Evolutionary conservation across 371 early-diverging fungal genomes (phyloP), one percentile per base, ranked within the genome.

Genomic region (Mucor piriformis): DNA sequence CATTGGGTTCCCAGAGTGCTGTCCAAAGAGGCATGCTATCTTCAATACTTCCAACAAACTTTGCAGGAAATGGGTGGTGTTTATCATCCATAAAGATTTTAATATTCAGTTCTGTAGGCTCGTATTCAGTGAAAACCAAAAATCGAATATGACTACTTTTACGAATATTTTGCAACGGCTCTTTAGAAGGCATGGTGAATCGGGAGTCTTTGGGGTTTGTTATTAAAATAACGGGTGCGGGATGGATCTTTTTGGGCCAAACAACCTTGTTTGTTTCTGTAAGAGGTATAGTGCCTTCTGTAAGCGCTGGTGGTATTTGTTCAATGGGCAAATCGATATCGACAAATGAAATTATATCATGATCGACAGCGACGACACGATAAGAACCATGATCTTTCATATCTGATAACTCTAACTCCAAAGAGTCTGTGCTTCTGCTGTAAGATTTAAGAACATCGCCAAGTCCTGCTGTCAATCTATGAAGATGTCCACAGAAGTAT

Each of bases 191-290:
- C 34, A 93, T 64, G 29, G 85, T 63, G 64, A 79, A 95, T 16
- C 89, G 79, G 0, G 88, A 85, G 61, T 95, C 94, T 61, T 95
- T 93, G 8, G 96, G 96, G 60, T 94, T 93, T 0, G 96, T 95
- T 15, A 94, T 83, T 11, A 96, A 74, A 16, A 95, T 75, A 3
- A 92, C 73, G 3, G 96, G 96, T n/a, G 87, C 49, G 5, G 49
- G 83, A 52, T 50, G 76, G 20, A 55, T n/a, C 37, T 47, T 52
- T 27, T 44, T 44, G 5, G 53, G 60, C 52, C 52, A 59, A 29
- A 50, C 40, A 24, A 68, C 53, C n/a, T 69, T 37, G 34, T 61
- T 54, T 3, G 67, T 42, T 18, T 56, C 23, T 12, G 40, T 52
- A 5, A 59, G 16, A 13, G 63, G 68, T n/a, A 63, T 40, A 13